These are phyloP conservation scores for Closterium sp. DNA, from an alignment of 139 green algal species.

Conservation along the genomic window DNA sequence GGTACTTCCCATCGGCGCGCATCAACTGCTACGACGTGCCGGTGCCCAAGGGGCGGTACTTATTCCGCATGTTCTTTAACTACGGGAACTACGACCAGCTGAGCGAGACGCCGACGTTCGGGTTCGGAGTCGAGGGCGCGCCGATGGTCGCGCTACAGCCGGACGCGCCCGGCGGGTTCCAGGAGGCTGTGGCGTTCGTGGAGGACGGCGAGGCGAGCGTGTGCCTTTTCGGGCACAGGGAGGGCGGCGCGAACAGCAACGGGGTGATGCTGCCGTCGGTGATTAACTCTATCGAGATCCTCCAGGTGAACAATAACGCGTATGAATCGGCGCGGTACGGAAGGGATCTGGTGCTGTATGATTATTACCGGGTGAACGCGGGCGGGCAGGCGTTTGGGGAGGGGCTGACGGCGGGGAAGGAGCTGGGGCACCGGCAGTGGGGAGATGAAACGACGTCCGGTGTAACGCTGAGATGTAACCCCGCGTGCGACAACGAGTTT, in stretches of 20 bases:
- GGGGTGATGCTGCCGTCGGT: not conserved
- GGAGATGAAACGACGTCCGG: not conserved
- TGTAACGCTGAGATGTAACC: not conserved
- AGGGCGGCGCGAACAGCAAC: not conserved
- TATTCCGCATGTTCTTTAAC: not conserved
- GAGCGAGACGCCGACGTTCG: not conserved
- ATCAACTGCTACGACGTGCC: slow-evolving; percentile 9
- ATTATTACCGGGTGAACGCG: not conserved
- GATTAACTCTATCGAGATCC: not conserved
- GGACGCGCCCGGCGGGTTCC: not conserved
- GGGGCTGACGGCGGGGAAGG: not conserved
- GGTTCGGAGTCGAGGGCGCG: not conserved
- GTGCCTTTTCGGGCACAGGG: not conserved
- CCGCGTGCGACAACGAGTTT: not conserved
- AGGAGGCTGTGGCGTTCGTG: not conserved
- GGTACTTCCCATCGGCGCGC: slow-evolving; percentile 24
- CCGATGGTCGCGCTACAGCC: not conserved
- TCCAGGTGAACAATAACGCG: not conserved
- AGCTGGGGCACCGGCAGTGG: not conserved
- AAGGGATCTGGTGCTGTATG: not conserved
- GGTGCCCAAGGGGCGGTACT: not conserved
- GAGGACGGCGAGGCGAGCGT: not conserved
- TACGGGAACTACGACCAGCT: slow-evolving; percentile 3
- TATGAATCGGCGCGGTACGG: not conserved
- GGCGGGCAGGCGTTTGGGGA: not conserved